Percentiles rank a stretch among this genome's conserved stretches.
Evolutionary conservation across 2,329 filamentous ascomycete species (phyloP).

Genomic region (Mycosphaerelloides madeirae): DNA sequence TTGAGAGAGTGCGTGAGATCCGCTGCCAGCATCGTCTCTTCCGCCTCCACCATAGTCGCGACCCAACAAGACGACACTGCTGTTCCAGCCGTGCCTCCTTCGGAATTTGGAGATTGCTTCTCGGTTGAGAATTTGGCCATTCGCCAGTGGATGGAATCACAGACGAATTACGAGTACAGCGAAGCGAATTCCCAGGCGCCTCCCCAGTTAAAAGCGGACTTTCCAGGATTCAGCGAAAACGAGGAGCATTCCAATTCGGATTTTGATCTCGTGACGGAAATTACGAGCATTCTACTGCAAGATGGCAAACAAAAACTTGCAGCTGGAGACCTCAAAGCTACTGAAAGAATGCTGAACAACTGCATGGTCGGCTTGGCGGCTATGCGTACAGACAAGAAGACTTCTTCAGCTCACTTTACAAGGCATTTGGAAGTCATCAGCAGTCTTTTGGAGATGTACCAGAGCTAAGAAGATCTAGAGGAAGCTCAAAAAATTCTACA

Average conservation of each 20-base stretch:
- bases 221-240: neutral
- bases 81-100: neutral
- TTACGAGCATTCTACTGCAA: neutral
- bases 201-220: neutral
- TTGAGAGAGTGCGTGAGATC: conserved; percentile 2
- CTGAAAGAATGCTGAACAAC: conserved; percentile 1
- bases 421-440: neutral
- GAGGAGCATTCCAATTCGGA: neutral
- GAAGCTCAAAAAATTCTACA: conserved; percentile 1
- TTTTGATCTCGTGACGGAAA: conserved; percentile 1
- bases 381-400: neutral
- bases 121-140: conserved; percentile 1
- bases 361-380: neutral
- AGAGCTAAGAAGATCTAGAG: neutral
- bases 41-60: conserved; percentile 1
- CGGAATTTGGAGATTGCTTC: conserved; percentile 4
- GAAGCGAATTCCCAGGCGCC: neutral
- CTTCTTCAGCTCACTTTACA: neutral
- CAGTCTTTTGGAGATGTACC: conserved; percentile 1
- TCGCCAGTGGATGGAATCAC: conserved; percentile 1
- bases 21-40: conserved; percentile 4
- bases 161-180: neutral
- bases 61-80: neutral
- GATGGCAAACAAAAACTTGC: conserved; percentile 4
- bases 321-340: neutral